A percentile compares a stretch with the other conserved stretches of the same genome.
phyloP scores from a whole-genome alignment of 2,329 filamentous ascomycete genomes.

The Phaeosphaeriaceae sp. region DNA sequence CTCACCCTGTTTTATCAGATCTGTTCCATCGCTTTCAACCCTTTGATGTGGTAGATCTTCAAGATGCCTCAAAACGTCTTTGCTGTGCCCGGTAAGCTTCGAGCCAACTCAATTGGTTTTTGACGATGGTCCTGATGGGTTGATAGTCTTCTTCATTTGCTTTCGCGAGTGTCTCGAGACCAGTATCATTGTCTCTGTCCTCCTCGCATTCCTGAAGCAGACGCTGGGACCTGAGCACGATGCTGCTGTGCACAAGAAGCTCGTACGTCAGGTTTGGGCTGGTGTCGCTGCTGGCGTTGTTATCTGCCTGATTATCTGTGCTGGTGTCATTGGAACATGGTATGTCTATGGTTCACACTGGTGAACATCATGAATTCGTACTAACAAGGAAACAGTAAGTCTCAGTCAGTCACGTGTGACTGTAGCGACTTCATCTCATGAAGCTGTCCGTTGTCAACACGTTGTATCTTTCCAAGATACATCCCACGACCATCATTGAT shows the following conservation, averaged over 20 bases:
- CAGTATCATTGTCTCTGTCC: conserved; percentile 84
- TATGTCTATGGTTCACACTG: neutral
- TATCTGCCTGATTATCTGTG: conserved; percentile 70
- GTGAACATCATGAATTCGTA: neutral
- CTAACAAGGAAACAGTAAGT: conserved; percentile 2
- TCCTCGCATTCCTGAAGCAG: conserved; percentile 85
- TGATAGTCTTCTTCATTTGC: conserved; percentile 81
- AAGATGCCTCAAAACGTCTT: conserved; percentile 71
- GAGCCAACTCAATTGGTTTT: neutral
- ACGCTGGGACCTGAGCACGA: conserved; percentile 73
- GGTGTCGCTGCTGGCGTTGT: conserved; percentile 69
- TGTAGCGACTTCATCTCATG: too few relatives aligned
- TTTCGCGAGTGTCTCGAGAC: conserved; percentile 87
- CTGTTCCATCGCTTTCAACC: conserved; percentile 8
- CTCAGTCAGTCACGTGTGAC: too few relatives aligned
- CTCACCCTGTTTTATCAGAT: conserved; percentile 8
- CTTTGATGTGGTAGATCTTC: conserved; percentile 1
- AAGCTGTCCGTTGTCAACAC: too few relatives aligned
- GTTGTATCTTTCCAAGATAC: too few relatives aligned
- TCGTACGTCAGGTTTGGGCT: conserved; percentile 73
- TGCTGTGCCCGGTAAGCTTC: conserved; percentile 66
- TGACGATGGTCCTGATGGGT: neutral
- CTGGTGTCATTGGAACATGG: conserved; percentile 71
- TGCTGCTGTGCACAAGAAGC: conserved; percentile 68
- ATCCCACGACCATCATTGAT: too few relatives aligned